phyloP scores from a whole-genome alignment of 129 eudicot genomes.

The Calendula officinalis region DNA sequence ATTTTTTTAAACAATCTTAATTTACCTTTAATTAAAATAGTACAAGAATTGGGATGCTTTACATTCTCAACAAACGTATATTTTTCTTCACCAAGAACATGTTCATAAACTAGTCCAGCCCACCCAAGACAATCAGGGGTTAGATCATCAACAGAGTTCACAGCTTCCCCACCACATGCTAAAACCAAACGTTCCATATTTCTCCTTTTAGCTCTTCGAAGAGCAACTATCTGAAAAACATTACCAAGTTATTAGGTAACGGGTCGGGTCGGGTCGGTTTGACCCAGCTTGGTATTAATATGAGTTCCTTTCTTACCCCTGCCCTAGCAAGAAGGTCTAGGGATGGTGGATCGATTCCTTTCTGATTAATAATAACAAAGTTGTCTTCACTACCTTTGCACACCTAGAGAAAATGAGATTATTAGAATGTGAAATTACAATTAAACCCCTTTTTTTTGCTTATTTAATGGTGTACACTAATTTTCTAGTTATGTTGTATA shows the following conservation, averaged over 20 bases:
- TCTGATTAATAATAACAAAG: constrained; percentile 87
- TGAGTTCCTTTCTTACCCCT: constrained; percentile 55
- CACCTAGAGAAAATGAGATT: constrained; percentile 46
- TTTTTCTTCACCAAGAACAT: constrained; percentile 91
- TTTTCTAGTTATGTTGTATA: no score
- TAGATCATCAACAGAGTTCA: constrained; percentile 85
- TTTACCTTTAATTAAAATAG: constrained; percentile 85
- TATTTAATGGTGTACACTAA: neutral
- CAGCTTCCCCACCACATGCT: constrained; percentile 97
- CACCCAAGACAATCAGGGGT: constrained; percentile 87
- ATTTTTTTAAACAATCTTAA: neutral
- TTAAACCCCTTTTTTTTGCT: neutral
- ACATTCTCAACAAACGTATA: constrained; percentile 95
- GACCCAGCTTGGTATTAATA: neutral
- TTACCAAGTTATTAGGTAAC: constrained; percentile 16
- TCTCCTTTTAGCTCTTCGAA: constrained; percentile 89
- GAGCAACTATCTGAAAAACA: constrained; percentile 65
- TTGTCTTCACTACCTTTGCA: constrained; percentile 67
- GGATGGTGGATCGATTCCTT: constrained; percentile 96
- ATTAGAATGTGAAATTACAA: neutral
- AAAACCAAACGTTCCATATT: constrained; percentile 85
- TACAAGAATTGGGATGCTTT: constrained; percentile 79
- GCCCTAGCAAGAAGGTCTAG: constrained; percentile 84
- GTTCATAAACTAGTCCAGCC: constrained; percentile 96
- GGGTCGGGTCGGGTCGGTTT: no score